Evolutionary conservation across 1,284 basidiomycete genomes (phyloP).

Genomic region (Trichosporon asahii): DNA sequence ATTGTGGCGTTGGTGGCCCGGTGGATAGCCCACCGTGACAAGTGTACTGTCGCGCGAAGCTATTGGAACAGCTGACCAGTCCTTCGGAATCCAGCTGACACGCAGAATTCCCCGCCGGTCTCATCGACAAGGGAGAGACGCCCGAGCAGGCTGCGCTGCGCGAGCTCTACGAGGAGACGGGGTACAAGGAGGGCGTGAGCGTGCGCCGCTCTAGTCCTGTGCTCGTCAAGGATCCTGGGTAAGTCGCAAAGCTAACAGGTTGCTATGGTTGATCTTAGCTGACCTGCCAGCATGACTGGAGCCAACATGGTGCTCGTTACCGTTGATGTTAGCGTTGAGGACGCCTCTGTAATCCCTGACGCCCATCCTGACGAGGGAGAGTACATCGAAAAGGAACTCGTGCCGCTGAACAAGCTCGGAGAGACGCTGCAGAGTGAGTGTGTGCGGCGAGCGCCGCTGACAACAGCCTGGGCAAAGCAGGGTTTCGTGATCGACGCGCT

Average conservation of each 20-base stretch:
- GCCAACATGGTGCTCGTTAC: constrained; percentile 53
- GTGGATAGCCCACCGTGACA: too few species aligned
- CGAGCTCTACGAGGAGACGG: constrained; percentile 87
- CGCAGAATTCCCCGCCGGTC: constrained; percentile 76
- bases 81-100: not conserved
- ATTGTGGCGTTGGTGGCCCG: too few species aligned
- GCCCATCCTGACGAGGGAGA: constrained; percentile 59
- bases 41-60: too few species aligned
- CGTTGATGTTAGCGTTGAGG: not conserved
- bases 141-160: constrained; percentile 69
- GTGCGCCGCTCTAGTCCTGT: constrained; percentile 67
- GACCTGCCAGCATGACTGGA: constrained; percentile 12
- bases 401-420: constrained; percentile 64
- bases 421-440: constrained; percentile 63
- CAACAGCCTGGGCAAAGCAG: constrained; percentile 66
- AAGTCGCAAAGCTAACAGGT: constrained; percentile 27
- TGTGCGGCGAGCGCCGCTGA: not conserved
- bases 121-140: constrained; percentile 77
- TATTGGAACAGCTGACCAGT: not conserved
- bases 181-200: constrained; percentile 57
- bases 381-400: constrained; percentile 69
- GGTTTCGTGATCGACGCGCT: constrained; percentile 75
- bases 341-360: constrained; percentile 42
- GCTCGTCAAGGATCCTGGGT: constrained; percentile 67
- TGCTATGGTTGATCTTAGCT: too few species aligned